phyloP scores from a whole-genome alignment of 31 red algal species.

The Porphyra umbilicalis region DNA sequence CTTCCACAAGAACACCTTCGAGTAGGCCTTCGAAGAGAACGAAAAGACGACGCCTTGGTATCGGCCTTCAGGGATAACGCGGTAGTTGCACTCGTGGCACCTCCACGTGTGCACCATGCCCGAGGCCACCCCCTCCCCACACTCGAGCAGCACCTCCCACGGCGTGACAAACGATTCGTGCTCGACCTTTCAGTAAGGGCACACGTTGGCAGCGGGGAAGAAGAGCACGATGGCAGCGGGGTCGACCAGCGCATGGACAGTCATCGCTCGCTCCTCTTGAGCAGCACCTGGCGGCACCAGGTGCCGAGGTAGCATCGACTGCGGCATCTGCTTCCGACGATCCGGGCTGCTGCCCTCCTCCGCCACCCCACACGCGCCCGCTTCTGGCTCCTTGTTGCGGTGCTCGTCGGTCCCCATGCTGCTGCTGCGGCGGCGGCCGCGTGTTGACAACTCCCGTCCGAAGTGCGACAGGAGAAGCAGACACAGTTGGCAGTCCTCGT shows the following conservation, averaged over 20 bases:
- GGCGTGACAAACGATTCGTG: background rate
- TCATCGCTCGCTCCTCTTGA: background rate
- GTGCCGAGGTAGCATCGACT: background rate
- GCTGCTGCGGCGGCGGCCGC: too few relatives aligned
- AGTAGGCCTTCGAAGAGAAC: background rate
- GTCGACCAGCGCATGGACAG: background rate
- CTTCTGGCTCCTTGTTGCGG: background rate
- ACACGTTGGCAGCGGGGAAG: background rate
- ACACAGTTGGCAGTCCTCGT: background rate
- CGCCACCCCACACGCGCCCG: too few relatives aligned
- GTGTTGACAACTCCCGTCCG: background rate
- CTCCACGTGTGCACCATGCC: background rate
- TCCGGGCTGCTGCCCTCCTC: background rate
- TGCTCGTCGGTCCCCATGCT: background rate
- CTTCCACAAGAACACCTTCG: background rate
- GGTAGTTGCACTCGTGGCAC: background rate
- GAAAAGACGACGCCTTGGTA: background rate
- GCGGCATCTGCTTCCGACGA: background rate
- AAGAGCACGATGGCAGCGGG: background rate
- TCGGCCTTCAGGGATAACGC: background rate
- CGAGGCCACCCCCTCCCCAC: background rate
- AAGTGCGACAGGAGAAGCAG: background rate
- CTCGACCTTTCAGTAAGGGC: background rate
- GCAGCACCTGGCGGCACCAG: background rate
- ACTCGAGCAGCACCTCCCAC: background rate